phyloP scores from a whole-genome alignment of 139 green algal species.

The Chlorella ohadii region DNA sequence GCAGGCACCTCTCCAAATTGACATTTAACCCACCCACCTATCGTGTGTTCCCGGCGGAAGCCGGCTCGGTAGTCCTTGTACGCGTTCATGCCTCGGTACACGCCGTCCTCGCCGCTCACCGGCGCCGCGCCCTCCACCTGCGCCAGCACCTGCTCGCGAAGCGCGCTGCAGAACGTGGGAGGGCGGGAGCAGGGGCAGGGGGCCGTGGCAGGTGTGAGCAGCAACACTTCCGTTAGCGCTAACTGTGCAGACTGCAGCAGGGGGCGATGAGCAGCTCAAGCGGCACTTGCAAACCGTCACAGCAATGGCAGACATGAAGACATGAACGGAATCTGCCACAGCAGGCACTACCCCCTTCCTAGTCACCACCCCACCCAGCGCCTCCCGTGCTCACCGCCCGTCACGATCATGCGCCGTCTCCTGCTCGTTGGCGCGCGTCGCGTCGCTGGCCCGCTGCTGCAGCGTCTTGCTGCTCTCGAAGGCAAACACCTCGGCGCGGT shows the following conservation, averaged over 20 bases:
- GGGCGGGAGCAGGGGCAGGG: background rate
- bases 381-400: slow-evolving; percentile 50
- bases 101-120: slow-evolving; percentile 45
- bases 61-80: slow-evolving; percentile 86
- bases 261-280: no score
- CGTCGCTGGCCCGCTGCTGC: slow-evolving; percentile 65
- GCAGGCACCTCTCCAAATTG: no score
- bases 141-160: slow-evolving; percentile 65
- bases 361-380: background rate
- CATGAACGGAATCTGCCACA: no score
- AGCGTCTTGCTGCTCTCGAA: slow-evolving; percentile 54
- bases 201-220: background rate
- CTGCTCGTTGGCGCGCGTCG: slow-evolving; percentile 73
- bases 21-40: background rate
- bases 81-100: slow-evolving; percentile 82
- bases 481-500: slow-evolving; percentile 45
- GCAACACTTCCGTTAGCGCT: no score
- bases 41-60: slow-evolving; percentile 69
- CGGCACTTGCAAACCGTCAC: no score
- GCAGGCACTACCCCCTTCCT: no score
- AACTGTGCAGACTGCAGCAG: no score
- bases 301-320: no score
- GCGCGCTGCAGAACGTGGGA: slow-evolving; percentile 49
- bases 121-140: slow-evolving; percentile 34
- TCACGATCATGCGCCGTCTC: slow-evolving; percentile 85